These are phyloP conservation scores for Penicillium herquei DNA, from an alignment of 495 filamentous ascomycete species.

Conservation along the genomic window DNA sequence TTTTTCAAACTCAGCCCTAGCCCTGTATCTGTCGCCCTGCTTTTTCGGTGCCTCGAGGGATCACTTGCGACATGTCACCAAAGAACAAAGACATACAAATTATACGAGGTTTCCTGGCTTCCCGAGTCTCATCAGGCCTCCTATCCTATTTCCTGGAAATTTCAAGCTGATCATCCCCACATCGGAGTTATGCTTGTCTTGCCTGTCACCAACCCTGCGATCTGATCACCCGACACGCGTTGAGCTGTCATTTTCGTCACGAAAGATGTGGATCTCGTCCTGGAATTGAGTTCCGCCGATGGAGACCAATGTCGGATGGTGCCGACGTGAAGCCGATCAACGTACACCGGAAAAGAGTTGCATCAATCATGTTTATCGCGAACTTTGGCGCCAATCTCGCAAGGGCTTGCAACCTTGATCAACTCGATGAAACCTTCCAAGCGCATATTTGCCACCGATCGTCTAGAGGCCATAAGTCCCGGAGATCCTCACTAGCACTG, in stretches of 20 bases:
- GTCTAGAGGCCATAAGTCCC: background rate
- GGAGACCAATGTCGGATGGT: background rate
- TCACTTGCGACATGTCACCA: background rate
- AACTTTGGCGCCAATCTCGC: background rate
- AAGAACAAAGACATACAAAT: background rate
- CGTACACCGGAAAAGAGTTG: background rate
- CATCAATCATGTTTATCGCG: background rate
- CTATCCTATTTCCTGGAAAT: background rate
- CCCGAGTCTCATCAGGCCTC: background rate
- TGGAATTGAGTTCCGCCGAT: background rate
- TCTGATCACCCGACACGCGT: too few relatives aligned
- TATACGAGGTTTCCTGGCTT: background rate
- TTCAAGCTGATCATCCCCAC: background rate
- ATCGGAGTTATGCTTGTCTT: too few relatives aligned
- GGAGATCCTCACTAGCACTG: background rate
- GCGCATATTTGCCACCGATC: background rate
- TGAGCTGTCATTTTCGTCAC: too few relatives aligned
- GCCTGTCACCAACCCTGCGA: too few relatives aligned
- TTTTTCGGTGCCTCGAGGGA: background rate
- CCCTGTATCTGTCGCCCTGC: constrained; percentile 4
- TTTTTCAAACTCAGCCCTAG: constrained; percentile 5
- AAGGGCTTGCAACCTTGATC: background rate
- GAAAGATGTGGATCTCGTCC: background rate
- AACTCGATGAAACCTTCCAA: background rate
- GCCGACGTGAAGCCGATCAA: background rate